phyloP scores from a whole-genome alignment of 2,329 filamentous ascomycete species.

The Parafenestella ontariensis region DNA sequence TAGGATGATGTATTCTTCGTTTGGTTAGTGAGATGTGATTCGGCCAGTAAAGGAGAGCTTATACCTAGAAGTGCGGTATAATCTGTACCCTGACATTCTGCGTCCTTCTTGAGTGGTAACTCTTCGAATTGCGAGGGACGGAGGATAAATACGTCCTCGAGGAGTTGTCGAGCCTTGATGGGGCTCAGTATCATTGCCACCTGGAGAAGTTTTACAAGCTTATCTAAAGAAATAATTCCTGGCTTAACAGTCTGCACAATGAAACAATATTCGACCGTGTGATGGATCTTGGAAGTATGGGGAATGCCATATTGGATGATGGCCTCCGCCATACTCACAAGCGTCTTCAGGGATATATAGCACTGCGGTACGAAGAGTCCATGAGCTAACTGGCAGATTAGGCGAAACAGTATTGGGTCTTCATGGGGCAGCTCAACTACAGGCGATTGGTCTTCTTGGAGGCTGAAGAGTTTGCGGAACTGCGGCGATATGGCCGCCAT shows the following conservation, averaged over 20 bases:
- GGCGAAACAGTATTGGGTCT: constrained; percentile 5
- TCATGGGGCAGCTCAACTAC: constrained; percentile 7
- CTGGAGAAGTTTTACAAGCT: constrained; percentile 8
- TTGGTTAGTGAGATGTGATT: background rate
- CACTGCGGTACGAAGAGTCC: constrained; percentile 8
- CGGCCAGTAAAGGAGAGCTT: background rate
- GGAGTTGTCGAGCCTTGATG: constrained; percentile 1
- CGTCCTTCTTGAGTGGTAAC: background rate
- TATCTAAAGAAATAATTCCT: constrained; percentile 4
- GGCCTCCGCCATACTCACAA: constrained; percentile 5
- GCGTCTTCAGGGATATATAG: constrained; percentile 12
- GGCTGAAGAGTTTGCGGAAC: constrained; percentile 12
- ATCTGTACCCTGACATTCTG: background rate
- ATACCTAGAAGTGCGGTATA: constrained; percentile 10
- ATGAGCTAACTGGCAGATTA: constrained; percentile 15
- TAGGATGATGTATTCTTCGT: constrained; percentile 10
- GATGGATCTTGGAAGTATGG: background rate
- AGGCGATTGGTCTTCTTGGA: background rate
- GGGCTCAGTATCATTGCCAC: constrained; percentile 6
- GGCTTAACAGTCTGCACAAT: constrained; percentile 4
- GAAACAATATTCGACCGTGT: constrained; percentile 9
- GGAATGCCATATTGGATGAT: constrained; percentile 11
- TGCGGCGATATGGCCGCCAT: constrained; percentile 5
- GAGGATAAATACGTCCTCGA: constrained; percentile 9
- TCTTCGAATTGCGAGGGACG: constrained; percentile 1